phyloP scores from a whole-genome alignment of 495 filamentous ascomycete species.

The Xanthoparmelia taractica region DNA sequence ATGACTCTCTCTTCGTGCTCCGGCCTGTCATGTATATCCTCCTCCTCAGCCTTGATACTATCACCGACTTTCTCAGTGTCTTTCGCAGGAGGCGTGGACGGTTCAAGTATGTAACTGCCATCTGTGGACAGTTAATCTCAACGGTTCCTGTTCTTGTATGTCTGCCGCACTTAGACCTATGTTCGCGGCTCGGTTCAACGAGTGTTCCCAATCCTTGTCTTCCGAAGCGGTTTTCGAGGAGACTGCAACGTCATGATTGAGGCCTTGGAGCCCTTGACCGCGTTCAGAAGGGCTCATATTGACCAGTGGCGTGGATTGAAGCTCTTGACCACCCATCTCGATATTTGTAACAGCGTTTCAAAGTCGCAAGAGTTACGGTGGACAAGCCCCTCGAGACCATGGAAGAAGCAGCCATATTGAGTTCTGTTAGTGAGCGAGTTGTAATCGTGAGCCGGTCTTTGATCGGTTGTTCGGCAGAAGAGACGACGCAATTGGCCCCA shows the following conservation, averaged over 20 bases:
- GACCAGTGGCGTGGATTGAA: neutral
- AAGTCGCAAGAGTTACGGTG: neutral
- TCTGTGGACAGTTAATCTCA: neutral
- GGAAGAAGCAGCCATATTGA: neutral
- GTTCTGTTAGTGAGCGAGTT: neutral
- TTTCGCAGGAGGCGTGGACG: neutral
- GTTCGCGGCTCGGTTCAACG: neutral
- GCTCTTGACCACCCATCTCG: neutral
- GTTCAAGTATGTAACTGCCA: neutral
- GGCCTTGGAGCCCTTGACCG: neutral
- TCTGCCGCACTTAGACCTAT: neutral
- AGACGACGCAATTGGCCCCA: too few relatives aligned
- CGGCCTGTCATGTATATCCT: neutral
- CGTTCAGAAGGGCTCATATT: neutral
- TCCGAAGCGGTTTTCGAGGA: neutral
- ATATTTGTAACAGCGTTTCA: too few relatives aligned
- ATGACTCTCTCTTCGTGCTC: constrained; percentile 32
- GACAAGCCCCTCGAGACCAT: neutral
- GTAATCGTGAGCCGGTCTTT: neutral
- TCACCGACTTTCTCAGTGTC: neutral
- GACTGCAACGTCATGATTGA: neutral
- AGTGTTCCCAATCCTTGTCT: neutral
- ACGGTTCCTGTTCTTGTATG: neutral
- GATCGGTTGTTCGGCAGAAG: constrained; percentile 1
- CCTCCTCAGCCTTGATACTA: neutral